Evolutionary conservation across 2,329 filamentous ascomycete species (phyloP).

Genomic region (Calonectria hawksworthii): DNA sequence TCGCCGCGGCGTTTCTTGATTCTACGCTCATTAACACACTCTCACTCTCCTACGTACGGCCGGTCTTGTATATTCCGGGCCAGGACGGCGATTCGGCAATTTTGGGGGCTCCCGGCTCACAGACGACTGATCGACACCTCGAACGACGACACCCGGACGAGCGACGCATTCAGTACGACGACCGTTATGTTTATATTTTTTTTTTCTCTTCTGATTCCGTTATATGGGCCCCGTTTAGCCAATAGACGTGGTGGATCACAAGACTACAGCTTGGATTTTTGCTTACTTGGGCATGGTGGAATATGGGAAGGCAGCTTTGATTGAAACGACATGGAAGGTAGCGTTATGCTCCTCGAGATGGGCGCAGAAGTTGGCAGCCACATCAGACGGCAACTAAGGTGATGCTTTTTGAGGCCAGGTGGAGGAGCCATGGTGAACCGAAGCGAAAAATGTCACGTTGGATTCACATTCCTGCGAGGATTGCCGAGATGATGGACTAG

Average conservation of each 20-base stretch:
- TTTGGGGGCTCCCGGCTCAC: slow-evolving; percentile 25
- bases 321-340: slow-evolving; percentile 31
- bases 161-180: slow-evolving; percentile 32
- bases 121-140: slow-evolving; percentile 22
- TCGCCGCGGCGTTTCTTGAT: slow-evolving; percentile 35
- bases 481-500: slow-evolving; percentile 24
- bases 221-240: slow-evolving; percentile 30
- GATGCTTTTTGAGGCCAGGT: slow-evolving; percentile 2
- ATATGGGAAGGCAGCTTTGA: slow-evolving; percentile 27
- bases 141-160: slow-evolving; percentile 27
- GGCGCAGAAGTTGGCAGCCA: neutral
- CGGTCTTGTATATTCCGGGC: slow-evolving; percentile 26
- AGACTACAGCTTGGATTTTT: slow-evolving; percentile 34
- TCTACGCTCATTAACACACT: slow-evolving; percentile 29
- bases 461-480: slow-evolving; percentile 35
- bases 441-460: slow-evolving; percentile 23
- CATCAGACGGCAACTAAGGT: neutral
- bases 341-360: slow-evolving; percentile 16
- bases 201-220: slow-evolving; percentile 30
- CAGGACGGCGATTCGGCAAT: slow-evolving; percentile 28
- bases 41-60: slow-evolving; percentile 30
- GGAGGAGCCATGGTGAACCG: slow-evolving; percentile 20
- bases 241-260: slow-evolving; percentile 38
- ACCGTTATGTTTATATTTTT: slow-evolving; percentile 39
- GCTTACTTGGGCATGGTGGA: slow-evolving; percentile 29